A percentile compares a stretch with the other conserved stretches of the same genome.
Evolutionary conservation across 495 filamentous ascomycete species (phyloP).

Genomic region (Xylaria bambusicola): DNA sequence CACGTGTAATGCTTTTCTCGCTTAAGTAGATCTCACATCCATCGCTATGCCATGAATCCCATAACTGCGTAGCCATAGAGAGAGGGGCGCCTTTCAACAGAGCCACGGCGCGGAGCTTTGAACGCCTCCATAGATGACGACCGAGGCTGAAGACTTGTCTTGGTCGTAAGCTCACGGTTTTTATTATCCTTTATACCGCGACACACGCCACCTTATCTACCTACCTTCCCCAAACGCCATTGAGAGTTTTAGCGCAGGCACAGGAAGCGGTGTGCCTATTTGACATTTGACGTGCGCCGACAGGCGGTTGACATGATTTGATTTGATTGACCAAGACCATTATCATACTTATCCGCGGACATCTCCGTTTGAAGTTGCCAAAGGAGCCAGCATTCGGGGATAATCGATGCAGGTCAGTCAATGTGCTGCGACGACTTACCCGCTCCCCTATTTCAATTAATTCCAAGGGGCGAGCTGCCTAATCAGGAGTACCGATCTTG

Average conservation of each 20-base stretch:
- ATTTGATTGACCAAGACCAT: constrained; percentile 60
- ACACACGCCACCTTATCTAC: background rate
- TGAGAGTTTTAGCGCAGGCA: constrained; percentile 45
- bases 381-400: constrained; percentile 51
- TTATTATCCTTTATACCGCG: constrained; percentile 59
- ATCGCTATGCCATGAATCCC: no score
- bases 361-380: constrained; percentile 58
- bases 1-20: no score
- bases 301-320: constrained; percentile 69
- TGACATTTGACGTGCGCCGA: constrained; percentile 39
- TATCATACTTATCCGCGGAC: constrained; percentile 65
- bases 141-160: constrained; percentile 57
- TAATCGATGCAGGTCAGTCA: no score
- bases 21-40: no score
- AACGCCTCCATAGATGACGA: constrained; percentile 58
- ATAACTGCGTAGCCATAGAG: no score
- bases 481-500: background rate
- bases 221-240: constrained; percentile 44
- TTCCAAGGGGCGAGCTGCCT: background rate
- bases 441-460: background rate
- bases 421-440: no score
- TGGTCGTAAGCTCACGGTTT: constrained; percentile 52
- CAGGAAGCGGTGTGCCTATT: constrained; percentile 53
- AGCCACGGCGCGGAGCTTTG: constrained; percentile 58
- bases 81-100: constrained; percentile 63